Evolutionary conservation across 140 eudicot species (phyloP), one percentile per base, ranked within the genome.

Genomic region (Anethum foeniculum): DNA sequence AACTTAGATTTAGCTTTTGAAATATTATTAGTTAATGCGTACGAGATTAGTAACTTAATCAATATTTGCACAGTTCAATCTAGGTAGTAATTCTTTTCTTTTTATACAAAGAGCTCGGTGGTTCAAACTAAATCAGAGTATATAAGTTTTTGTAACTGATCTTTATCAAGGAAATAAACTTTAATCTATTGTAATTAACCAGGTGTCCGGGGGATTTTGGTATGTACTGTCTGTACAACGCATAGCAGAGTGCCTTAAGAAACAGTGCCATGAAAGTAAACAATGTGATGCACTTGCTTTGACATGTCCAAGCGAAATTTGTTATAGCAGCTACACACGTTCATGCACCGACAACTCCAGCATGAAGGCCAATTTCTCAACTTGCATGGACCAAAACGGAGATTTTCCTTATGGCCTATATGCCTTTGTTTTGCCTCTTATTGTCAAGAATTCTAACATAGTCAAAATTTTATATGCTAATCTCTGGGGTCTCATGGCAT

Each of bases 131-230:
- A 39, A 39, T 39, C 43, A 39, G 6, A 39, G 4, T 39, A 2
- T 5, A 5, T 2, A 39, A 39, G 1, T 39, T 39, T 39, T 39
- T 41, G 46, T 41, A 41, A 41, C 4, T 41, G 46, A 41, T 6
- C 8, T 21, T 19, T 19, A 15, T 1, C 56, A 8, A 65, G 2
- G 11, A 25, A 65, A 3, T 32, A 15, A 32, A 27, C 4, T 32
- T 3, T 69, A 14, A 30, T 2, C 0, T 69, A 41, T 21, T 23
- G 9, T 75, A 21, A 44, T 18, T 38, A 6, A 62, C 0, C 69
- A 90, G 91, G 87, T 82, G 10, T 83, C 84, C 0, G 96, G 96
- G 64, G 90, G 93, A 80, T 90, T 80, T 52, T 90, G 91, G 93
- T 90, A 87, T 72, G 78, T 84, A 3, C 86, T 86, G 8, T 83